These are phyloP conservation scores for Houttuynia cordata DNA, from an alignment of 164 flowering plant genomes.

Conservation along the genomic window DNA sequence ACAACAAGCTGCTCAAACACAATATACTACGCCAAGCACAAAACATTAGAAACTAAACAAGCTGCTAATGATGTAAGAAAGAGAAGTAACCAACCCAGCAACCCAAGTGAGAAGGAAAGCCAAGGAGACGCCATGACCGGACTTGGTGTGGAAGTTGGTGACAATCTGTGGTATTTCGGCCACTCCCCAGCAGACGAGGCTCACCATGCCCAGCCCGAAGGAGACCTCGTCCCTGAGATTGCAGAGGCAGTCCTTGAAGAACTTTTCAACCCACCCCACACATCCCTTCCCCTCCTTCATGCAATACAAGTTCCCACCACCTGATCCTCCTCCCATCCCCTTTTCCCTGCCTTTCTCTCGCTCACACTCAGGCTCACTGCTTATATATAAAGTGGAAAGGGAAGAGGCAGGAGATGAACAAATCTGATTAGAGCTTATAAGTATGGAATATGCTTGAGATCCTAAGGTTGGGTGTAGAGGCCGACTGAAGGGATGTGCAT, in stretches of 20 bases:
- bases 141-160: slow-evolving; percentile 71
- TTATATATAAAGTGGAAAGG: too few relatives aligned
- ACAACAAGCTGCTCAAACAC: too few relatives aligned
- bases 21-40: too few relatives aligned
- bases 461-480: background rate
- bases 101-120: slow-evolving; percentile 81
- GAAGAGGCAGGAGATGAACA: too few relatives aligned
- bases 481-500: too few relatives aligned
- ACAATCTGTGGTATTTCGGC: slow-evolving; percentile 92
- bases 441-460: too few relatives aligned
- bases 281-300: slow-evolving; percentile 49
- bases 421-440: background rate
- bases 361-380: background rate
- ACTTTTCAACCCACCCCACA: slow-evolving; percentile 48
- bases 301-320: slow-evolving; percentile 24
- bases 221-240: slow-evolving; percentile 51
- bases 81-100: slow-evolving; percentile 36
- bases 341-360: background rate
- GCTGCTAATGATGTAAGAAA: background rate
- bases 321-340: background rate
- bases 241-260: slow-evolving; percentile 76
- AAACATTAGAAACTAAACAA: background rate
- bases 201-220: slow-evolving; percentile 44
- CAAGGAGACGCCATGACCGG: slow-evolving; percentile 86
- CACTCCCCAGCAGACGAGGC: slow-evolving; percentile 71